These are phyloP conservation scores for Delonix regia DNA, from an alignment of 306 rosid genomes.

Conservation along the genomic window DNA sequence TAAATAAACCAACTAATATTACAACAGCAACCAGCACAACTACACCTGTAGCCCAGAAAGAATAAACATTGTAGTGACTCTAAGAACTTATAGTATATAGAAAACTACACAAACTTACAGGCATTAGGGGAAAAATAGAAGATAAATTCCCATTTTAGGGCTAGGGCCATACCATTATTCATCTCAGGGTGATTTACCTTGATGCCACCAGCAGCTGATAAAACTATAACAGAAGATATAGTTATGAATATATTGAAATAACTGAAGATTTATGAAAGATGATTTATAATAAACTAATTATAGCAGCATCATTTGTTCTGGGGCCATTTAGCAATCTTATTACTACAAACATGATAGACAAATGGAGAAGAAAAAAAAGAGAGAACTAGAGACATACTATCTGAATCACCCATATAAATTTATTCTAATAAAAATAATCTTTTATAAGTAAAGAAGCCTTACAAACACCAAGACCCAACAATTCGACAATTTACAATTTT, in stretches of 20 bases:
- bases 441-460: not conserved
- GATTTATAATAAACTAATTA: not conserved
- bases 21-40: constrained; percentile 87
- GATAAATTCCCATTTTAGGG: constrained; percentile 31
- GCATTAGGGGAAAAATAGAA: constrained; percentile 13
- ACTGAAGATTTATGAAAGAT: not conserved
- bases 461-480: not conserved
- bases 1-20: constrained; percentile 82
- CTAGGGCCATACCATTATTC: constrained; percentile 60
- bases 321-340: constrained; percentile 7
- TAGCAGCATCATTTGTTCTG: not conserved
- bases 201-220: constrained; percentile 98
- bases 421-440: not conserved
- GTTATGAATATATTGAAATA: constrained; percentile 43
- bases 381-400: not conserved
- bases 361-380: constrained; percentile 13
- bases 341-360: not conserved
- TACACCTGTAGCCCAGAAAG: constrained; percentile 58
- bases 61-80: constrained; percentile 36
- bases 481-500: not conserved
- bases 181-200: constrained; percentile 70
- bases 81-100: constrained; percentile 21
- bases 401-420: not conserved
- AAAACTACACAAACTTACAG: not conserved
- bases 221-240: constrained; percentile 54